Base-by-base conservation (phyloP, 169 alveolate genomes). In the Eimeria falciformis region DNA sequence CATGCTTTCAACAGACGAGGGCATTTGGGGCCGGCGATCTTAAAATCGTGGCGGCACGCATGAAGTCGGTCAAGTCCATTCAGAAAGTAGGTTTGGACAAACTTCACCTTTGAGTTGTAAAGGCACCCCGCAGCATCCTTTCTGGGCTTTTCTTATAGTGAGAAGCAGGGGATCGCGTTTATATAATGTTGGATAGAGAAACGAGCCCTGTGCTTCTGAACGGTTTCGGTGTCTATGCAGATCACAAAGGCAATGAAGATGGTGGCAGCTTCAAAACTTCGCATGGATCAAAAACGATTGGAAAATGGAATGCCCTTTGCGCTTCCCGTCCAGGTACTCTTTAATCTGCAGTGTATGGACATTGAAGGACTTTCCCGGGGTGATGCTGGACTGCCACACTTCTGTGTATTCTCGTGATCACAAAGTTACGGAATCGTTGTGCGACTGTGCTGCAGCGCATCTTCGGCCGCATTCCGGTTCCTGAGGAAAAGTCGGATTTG, bases 201-300 rank as follows among this genome's bases (percentile, higher is more conserved):
- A 33, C 40, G 0, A 1, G 40, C 2, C 2, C 4, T 33, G 40
- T 2, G 40, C 4, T 33, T 33, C 40, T 33, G 40, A 33, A 33
- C 40, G 40, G 40, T 33, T 33, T 2, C 2, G 40, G 40, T 33
- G 40, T 33, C 40, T 45, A 23, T 55, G 58, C 88, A 91, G 94
- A 91, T 91, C 23, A 91, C 94, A 5, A 91, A 91, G 37, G 94
- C 94, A 5, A 91, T 91, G 94, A 91, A 98, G 96, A 98, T 98
- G 99, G 98, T 98, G 94, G 99, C 99, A 29, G 99, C 99, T n/a
- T 95, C 99, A 23, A 98, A 98, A 87, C 97, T 98, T 95, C 97
- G 96, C 88, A 97, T 96, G 55, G 99, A 98, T 85, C 97, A 97
- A 68, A 92, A 96, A 55, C 93, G 98, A 25, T 87, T 96, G 47